Conservation (phyloP, 768 basidiomycete species). For the Boletus pseudopeckii region DNA sequence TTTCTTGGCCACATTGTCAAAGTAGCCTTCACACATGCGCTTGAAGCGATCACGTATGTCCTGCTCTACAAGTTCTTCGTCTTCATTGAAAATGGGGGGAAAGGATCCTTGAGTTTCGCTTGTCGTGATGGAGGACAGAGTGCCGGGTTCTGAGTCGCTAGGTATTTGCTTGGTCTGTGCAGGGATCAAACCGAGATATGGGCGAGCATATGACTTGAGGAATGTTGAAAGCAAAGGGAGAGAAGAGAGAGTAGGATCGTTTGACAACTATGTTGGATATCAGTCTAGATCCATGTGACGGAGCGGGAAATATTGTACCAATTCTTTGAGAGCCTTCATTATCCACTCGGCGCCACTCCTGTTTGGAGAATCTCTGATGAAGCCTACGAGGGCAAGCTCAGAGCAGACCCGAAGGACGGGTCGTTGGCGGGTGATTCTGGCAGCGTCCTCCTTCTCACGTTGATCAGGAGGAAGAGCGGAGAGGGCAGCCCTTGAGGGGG, state of each 20-base stretch:
- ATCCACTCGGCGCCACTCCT: slow-evolving; percentile 84
- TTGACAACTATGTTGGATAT: slow-evolving; percentile 60
- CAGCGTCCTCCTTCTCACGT: slow-evolving; percentile 87
- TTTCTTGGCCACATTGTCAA: slow-evolving; percentile 88
- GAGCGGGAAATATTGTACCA: slow-evolving; percentile 50
- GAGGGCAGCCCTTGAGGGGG: slow-evolving; percentile 56
- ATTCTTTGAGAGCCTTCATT: slow-evolving; percentile 80
- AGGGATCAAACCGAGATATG: slow-evolving; percentile 78
- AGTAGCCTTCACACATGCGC: slow-evolving; percentile 91
- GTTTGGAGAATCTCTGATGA: slow-evolving; percentile 69
- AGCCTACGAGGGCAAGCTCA: slow-evolving; percentile 84
- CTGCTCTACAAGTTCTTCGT: slow-evolving; percentile 76
- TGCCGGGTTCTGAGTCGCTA: slow-evolving; percentile 51
- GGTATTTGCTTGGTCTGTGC: slow-evolving; percentile 58
- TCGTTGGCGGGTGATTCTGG: slow-evolving; percentile 76
- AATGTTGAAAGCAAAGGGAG: slow-evolving; percentile 89
- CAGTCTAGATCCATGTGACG: slow-evolving; percentile 13
- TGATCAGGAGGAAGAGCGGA: slow-evolving; percentile 67
- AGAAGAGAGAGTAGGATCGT: slow-evolving; percentile 82
- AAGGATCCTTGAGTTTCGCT: slow-evolving; percentile 36
- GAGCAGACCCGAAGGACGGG: slow-evolving; percentile 83
- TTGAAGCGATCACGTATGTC: slow-evolving; percentile 87
- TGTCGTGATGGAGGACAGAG: slow-evolving; percentile 41
- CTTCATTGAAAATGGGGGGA: slow-evolving; percentile 44
- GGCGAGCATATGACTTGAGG: slow-evolving; percentile 85